phyloP scores from a whole-genome alignment of 495 filamentous ascomycete species.

The Mycothermus thermophilus region DNA sequence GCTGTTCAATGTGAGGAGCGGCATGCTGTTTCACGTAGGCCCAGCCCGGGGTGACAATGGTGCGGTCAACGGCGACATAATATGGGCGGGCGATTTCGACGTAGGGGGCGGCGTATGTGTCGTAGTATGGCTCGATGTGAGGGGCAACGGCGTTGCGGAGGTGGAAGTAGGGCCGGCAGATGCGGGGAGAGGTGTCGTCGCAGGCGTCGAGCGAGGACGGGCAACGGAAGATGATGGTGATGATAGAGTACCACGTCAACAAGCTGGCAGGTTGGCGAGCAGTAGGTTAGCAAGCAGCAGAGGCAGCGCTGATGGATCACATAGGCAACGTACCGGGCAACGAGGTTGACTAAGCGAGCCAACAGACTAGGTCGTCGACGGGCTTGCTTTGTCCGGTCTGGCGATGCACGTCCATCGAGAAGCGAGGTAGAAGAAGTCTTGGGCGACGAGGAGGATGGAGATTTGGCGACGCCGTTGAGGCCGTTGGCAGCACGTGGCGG shows the following conservation, averaged over 20 bases:
- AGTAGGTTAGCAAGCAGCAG: not conserved
- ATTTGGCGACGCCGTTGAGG: no score
- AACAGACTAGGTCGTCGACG: conserved; percentile 28
- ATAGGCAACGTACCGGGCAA: conserved; percentile 64
- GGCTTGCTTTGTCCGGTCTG: conserved; percentile 9
- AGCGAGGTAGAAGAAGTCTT: no score
- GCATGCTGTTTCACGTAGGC: conserved; percentile 58
- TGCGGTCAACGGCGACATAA: conserved; percentile 47
- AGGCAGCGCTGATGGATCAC: conserved; percentile 8
- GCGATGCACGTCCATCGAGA: conserved; percentile 19
- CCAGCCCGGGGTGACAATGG: conserved; percentile 52
- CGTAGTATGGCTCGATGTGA: conserved; percentile 75
- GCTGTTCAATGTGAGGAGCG: conserved; percentile 58
- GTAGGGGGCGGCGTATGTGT: conserved; percentile 68
- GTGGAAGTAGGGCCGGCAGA: conserved; percentile 76
- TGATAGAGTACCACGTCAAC: conserved; percentile 69
- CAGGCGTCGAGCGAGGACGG: conserved; percentile 54
- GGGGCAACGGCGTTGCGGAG: conserved; percentile 55
- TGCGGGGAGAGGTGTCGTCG: conserved; percentile 53
- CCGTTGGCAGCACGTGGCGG: no score
- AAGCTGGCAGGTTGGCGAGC: conserved; percentile 39
- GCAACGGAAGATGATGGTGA: conserved; percentile 71
- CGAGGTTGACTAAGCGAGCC: conserved; percentile 38
- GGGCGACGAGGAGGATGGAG: no score
- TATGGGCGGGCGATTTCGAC: conserved; percentile 67